Percentiles rank a stretch among this genome's conserved stretches.
These are phyloP conservation scores for Micractinium sp. DNA, from an alignment of 139 green algal genomes.

Conservation along the genomic window DNA sequence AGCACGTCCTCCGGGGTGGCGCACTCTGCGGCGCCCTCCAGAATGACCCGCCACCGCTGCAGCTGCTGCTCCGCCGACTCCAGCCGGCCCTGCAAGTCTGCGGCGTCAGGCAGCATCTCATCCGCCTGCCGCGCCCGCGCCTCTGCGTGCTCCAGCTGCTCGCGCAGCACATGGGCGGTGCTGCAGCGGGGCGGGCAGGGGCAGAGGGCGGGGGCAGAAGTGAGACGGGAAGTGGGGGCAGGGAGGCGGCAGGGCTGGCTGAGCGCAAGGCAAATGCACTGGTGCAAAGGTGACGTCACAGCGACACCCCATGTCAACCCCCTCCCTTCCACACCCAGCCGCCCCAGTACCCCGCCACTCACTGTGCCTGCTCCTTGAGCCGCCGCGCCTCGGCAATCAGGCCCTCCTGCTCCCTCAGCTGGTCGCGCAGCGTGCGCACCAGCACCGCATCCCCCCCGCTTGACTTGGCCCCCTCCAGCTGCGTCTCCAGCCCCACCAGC, in stretches of 20 bases:
- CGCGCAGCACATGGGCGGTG: slow-evolving; percentile 35
- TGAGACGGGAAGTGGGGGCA: background rate
- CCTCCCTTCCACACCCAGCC: background rate
- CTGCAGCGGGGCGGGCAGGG: background rate
- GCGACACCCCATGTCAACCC: background rate
- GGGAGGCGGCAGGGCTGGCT: background rate
- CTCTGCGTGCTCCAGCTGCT: slow-evolving; percentile 40
- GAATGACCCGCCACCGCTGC: slow-evolving; percentile 35
- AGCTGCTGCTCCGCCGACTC: slow-evolving; percentile 33
- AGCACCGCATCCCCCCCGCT: slow-evolving; percentile 29
- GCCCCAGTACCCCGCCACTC: background rate
- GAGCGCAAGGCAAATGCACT: background rate
- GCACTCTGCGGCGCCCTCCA: slow-evolving; percentile 37
- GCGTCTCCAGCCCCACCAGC: slow-evolving; percentile 13
- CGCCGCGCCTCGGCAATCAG: slow-evolving; percentile 22
- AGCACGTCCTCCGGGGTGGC: slow-evolving; percentile 47
- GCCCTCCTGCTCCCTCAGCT: slow-evolving; percentile 31
- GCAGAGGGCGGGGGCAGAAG: background rate
- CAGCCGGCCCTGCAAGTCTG: slow-evolving; percentile 16
- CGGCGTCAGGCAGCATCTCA: slow-evolving; percentile 29
- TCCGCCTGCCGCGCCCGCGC: slow-evolving; percentile 21
- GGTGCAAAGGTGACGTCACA: background rate
- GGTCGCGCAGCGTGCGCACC: slow-evolving; percentile 22
- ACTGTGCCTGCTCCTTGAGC: slow-evolving; percentile 38
- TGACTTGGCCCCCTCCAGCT: background rate